Percentiles rank a stretch among this genome's conserved stretches.
phyloP scores from a whole-genome alignment of 352 stramenopile genomes.

The Phytophthora constricta region DNA sequence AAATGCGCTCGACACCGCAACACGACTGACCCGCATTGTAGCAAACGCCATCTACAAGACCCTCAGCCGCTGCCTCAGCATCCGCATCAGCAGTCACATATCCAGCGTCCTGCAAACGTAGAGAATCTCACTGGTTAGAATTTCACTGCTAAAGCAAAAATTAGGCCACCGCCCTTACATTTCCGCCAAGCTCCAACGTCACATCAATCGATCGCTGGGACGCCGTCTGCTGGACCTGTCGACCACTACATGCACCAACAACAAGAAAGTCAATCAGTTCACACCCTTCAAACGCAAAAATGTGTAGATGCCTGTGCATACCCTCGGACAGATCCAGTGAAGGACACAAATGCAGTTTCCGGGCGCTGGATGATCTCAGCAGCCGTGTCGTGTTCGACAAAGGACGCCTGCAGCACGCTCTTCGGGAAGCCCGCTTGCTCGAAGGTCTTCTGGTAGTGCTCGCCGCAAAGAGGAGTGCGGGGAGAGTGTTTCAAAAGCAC shows the following conservation, averaged over 20 bases:
- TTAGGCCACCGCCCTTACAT: conserved; percentile 42
- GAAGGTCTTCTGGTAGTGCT: conserved; percentile 81
- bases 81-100: conserved; percentile 82
- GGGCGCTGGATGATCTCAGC: conserved; percentile 72
- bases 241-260: conserved; percentile 49
- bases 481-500: conserved; percentile 85
- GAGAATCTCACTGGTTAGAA: conserved; percentile 12
- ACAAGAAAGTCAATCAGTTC: conserved; percentile 1
- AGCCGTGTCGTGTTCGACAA: conserved; percentile 70
- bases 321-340: conserved; percentile 84
- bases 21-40: conserved; percentile 90
- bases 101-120: conserved; percentile 56
- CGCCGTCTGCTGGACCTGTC: conserved; percentile 64
- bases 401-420: conserved; percentile 69
- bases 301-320: conserved; percentile 24
- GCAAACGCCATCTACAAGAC: conserved; percentile 80
- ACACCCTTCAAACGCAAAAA: neutral
- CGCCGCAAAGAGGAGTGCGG: conserved; percentile 76
- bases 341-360: conserved; percentile 81
- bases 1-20: conserved; percentile 85
- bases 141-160: neutral
- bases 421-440: conserved; percentile 67
- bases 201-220: conserved; percentile 77
- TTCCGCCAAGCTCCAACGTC: conserved; percentile 86
- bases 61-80: conserved; percentile 63